These are phyloP conservation scores for Aureococcus anophagefferens DNA, from an alignment of 108 stramenopile species.

Conservation along the genomic window DNA sequence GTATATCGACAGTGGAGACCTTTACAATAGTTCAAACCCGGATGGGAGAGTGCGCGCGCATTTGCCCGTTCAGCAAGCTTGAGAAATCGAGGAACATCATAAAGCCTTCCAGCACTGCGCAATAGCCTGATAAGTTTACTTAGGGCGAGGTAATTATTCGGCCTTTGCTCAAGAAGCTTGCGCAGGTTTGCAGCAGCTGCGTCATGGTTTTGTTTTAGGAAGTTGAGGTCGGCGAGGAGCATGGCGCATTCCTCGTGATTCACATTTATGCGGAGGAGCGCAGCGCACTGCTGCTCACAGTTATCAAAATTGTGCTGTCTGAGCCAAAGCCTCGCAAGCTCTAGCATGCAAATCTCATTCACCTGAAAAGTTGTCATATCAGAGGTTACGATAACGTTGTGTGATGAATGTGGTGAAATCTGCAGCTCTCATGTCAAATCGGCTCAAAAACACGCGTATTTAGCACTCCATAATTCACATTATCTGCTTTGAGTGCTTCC, in stretches of 20 bases:
- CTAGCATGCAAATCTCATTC: constrained; percentile 35
- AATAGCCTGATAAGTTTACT: constrained; percentile 32
- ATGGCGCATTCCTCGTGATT: constrained; percentile 31
- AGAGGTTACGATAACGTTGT: no score
- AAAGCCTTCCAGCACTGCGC: constrained; percentile 35
- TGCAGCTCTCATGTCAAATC: no score
- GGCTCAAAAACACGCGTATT: no score
- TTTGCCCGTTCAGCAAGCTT: constrained; percentile 26
- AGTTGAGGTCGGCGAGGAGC: constrained; percentile 44
- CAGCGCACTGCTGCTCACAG: constrained; percentile 27
- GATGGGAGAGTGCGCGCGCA: constrained; percentile 21
- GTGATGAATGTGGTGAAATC: no score
- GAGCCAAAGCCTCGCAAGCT: constrained; percentile 32
- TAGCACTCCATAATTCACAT: no score
- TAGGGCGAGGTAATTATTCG: constrained; percentile 36
- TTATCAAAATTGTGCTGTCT: constrained; percentile 25
- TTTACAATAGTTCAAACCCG: constrained; percentile 43
- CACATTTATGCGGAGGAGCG: constrained; percentile 19
- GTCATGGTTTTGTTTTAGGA: constrained; percentile 15
- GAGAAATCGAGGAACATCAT: constrained; percentile 34
- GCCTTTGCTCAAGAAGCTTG: constrained; percentile 26
- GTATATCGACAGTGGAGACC: constrained; percentile 40
- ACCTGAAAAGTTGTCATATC: no score
- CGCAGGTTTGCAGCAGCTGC: constrained; percentile 32
- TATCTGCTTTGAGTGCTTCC: constrained; percentile 21